A percentile compares a stretch with the other conserved stretches of the same genome.
Evolutionary conservation across 352 stramenopile genomes (phyloP).

Genomic region (Globisporangium acanthophoron): DNA sequence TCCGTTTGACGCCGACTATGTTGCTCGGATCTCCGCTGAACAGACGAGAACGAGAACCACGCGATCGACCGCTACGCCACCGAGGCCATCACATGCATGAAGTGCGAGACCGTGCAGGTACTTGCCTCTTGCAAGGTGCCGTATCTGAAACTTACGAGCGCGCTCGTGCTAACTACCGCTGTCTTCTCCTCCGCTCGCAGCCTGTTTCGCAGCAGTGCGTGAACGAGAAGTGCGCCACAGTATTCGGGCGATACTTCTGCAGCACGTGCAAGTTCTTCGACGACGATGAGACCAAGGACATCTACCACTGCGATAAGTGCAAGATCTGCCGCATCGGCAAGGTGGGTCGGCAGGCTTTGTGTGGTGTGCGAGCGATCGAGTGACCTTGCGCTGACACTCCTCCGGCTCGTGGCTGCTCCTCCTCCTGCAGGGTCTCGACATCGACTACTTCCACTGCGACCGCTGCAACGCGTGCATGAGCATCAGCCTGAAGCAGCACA

Average conservation of each 20-base stretch:
- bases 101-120: constrained; percentile 70
- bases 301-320: constrained; percentile 98
- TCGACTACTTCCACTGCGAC: constrained; percentile 98
- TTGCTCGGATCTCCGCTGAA: background rate
- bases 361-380: background rate
- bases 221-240: constrained; percentile 56
- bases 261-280: constrained; percentile 96
- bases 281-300: constrained; percentile 88
- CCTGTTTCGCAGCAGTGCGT: constrained; percentile 49
- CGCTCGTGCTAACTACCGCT: background rate
- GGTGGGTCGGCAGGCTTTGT: constrained; percentile 14
- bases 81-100: constrained; percentile 94
- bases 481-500: constrained; percentile 86
- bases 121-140: background rate
- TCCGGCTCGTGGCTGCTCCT: background rate
- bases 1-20: background rate
- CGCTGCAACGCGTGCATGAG: constrained; percentile 97
- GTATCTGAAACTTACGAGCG: background rate
- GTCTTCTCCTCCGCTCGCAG: constrained; percentile 23
- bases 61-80: constrained; percentile 93
- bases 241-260: constrained; percentile 94
- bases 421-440: constrained; percentile 73
- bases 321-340: constrained; percentile 95
- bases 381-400: background rate
- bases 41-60: constrained; percentile 82